phyloP scores from a whole-genome alignment of 2,329 filamentous ascomycete species.

The Pestalotiopsis sp. region DNA sequence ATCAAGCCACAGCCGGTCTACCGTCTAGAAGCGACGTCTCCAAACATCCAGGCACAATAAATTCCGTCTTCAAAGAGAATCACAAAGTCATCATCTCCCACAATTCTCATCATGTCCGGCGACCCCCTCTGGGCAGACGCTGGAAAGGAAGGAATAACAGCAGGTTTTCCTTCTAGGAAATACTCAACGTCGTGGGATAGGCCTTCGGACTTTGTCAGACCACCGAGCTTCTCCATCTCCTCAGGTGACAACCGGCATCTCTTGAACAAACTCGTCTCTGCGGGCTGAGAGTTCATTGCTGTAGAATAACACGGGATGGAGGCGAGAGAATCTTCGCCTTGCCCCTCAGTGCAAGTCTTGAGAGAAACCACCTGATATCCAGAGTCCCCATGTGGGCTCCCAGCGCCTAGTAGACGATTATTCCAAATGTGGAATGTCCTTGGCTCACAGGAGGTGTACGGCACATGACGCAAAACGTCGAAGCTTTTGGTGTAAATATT shows the following conservation, averaged over 20 bases:
- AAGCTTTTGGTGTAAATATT: constrained; percentile 34
- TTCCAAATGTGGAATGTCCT: constrained; percentile 31
- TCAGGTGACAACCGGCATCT: neutral
- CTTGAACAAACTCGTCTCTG: neutral
- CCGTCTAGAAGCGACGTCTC: neutral
- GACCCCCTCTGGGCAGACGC: constrained; percentile 6
- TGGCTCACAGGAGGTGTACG: constrained; percentile 19
- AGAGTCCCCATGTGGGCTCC: no score
- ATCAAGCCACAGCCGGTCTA: neutral
- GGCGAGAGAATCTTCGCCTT: neutral
- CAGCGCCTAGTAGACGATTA: constrained; percentile 15
- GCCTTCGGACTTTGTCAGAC: neutral
- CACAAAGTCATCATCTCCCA: constrained; percentile 32
- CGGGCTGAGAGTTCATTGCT: neutral
- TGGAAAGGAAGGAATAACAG: neutral
- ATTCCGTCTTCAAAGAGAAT: constrained; percentile 27
- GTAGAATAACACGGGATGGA: neutral
- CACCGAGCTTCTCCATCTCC: neutral
- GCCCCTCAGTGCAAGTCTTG: neutral
- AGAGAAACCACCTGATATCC: neutral
- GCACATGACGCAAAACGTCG: constrained; percentile 27
- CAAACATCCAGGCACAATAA: constrained; percentile 30
- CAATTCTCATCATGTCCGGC: constrained; percentile 17
- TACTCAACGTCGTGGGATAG: constrained; percentile 17
- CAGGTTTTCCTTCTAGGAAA: constrained; percentile 19